phyloP scores from a whole-genome alignment of 176 grass and related monocot species.

The Oryza officinalis region DNA sequence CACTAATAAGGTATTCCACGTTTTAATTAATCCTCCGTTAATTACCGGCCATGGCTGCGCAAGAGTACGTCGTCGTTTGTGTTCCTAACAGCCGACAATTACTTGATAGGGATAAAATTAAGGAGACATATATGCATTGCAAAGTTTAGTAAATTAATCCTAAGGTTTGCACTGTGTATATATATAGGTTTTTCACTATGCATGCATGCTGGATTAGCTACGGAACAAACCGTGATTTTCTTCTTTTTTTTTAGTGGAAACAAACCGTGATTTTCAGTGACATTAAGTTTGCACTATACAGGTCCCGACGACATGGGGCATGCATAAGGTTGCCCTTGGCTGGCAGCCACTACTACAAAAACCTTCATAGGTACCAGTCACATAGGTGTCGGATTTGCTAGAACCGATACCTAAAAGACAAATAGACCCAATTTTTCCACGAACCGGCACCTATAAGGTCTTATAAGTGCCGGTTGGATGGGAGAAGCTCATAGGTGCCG shows the following conservation, averaged over 20 bases:
- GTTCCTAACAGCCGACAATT: background rate
- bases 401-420: no score
- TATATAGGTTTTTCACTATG: background rate
- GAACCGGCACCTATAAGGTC: no score
- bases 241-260: no score
- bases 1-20: background rate
- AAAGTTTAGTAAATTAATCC: background rate
- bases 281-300: background rate
- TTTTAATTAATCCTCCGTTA: background rate
- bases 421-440: no score
- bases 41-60: background rate
- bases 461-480: no score
- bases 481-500: no score
- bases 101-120: background rate
- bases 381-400: no score
- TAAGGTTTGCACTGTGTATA: background rate
- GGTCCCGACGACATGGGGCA: background rate
- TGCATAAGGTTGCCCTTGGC: background rate
- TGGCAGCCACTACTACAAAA: no score
- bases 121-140: background rate
- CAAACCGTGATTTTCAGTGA: background rate
- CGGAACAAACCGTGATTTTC: background rate
- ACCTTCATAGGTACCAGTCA: no score
- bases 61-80: background rate
- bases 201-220: background rate